phyloP scores from a whole-genome alignment of 129 eudicot genomes.

The Flaveria brownii region DNA sequence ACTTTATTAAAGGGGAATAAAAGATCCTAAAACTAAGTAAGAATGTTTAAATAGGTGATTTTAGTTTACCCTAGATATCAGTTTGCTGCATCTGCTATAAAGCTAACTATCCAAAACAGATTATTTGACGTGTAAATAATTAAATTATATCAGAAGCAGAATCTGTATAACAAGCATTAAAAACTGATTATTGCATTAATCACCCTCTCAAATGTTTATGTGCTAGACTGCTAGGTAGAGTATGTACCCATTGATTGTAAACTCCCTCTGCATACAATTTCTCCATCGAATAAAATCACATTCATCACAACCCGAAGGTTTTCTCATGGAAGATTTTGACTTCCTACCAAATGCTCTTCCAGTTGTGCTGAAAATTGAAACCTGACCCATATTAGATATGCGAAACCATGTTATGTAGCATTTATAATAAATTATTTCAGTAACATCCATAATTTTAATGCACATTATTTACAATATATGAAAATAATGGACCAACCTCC shows the following conservation, averaged over 20 bases:
- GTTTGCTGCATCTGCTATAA: too few species aligned
- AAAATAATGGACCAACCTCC: constrained; percentile 46
- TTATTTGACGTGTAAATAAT: too few species aligned
- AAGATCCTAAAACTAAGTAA: too few species aligned
- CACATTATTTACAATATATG: constrained; percentile 1
- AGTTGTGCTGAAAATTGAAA: constrained; percentile 65
- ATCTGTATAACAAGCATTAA: too few species aligned
- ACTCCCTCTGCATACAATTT: constrained; percentile 62
- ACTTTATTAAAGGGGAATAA: too few species aligned
- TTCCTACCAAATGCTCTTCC: constrained; percentile 45
- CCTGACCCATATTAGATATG: constrained; percentile 42
- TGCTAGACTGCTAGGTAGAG: too few species aligned
- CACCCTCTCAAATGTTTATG: too few species aligned
- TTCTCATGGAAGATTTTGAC: constrained; percentile 26
- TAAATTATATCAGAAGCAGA: too few species aligned
- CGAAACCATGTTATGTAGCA: constrained; percentile 14
- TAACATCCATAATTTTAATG: not conserved
- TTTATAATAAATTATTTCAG: not conserved
- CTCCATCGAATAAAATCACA: constrained; percentile 61
- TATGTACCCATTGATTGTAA: not conserved
- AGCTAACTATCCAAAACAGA: too few species aligned
- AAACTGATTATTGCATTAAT: not conserved
- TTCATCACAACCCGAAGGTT: constrained; percentile 47
- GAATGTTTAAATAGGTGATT: not conserved
- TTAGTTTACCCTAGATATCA: too few species aligned